These are phyloP conservation scores for Closterium sp. DNA, from an alignment of 139 green algal genomes.

Conservation along the genomic window DNA sequence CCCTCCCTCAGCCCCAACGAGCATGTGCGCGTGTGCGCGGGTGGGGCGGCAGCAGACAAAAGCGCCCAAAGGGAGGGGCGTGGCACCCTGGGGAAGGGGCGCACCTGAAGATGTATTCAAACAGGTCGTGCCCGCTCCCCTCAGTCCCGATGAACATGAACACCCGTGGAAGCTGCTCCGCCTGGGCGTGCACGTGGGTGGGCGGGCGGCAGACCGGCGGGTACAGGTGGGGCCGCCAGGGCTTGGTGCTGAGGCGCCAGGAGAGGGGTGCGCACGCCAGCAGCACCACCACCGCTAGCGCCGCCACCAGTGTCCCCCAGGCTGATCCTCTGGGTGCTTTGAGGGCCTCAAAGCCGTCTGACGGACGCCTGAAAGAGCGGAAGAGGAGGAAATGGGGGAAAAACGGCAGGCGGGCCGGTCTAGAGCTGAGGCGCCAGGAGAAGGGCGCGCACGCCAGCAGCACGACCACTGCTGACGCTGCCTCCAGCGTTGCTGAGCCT, in stretches of 20 bases:
- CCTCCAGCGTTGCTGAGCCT: too few relatives aligned
- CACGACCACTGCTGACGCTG: too few relatives aligned
- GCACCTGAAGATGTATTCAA: slow-evolving; percentile 21
- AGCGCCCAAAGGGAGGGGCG: too few relatives aligned
- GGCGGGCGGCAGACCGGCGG: not conserved
- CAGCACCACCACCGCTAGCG: not conserved
- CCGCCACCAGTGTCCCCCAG: not conserved
- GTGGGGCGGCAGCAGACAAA: too few relatives aligned
- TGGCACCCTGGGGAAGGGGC: too few relatives aligned
- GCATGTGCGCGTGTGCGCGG: slow-evolving; percentile 1
- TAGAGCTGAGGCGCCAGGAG: too few relatives aligned
- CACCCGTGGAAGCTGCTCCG: not conserved
- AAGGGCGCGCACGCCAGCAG: too few relatives aligned
- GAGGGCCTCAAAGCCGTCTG: not conserved
- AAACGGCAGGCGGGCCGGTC: too few relatives aligned
- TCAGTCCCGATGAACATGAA: slow-evolving; percentile 13
- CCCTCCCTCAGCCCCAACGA: not conserved
- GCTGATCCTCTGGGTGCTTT: not conserved
- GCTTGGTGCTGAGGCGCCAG: not conserved
- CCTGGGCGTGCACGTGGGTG: not conserved
- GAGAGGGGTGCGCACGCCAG: not conserved
- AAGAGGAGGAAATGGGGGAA: not conserved
- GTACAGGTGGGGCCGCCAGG: not conserved
- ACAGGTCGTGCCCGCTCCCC: slow-evolving; percentile 10
- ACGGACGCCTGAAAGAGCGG: not conserved